Percentiles rank a stretch among this genome's conserved stretches.
phyloP scores from a whole-genome alignment of 495 filamentous ascomycete genomes.

The Podospora sp. region DNA sequence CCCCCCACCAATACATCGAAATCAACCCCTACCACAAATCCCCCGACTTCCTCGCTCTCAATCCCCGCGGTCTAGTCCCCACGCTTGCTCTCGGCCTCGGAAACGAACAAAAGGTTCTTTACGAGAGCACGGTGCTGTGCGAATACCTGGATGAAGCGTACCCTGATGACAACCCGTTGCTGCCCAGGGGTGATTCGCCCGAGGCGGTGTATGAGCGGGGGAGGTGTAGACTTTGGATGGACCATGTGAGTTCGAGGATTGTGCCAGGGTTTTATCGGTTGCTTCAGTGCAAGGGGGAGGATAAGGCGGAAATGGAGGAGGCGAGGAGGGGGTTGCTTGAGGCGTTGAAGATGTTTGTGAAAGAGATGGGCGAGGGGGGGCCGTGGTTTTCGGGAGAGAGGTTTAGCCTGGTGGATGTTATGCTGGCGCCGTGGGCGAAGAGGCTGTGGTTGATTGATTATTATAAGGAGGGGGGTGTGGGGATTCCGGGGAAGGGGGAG shows the following conservation, averaged over 20 bases:
- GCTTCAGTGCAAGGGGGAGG: conserved; percentile 61
- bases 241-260: conserved; percentile 65
- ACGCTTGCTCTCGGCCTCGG: conserved; percentile 52
- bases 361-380: conserved; percentile 59
- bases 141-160: conserved; percentile 74
- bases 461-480: conserved; percentile 63
- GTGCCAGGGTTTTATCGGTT: conserved; percentile 67
- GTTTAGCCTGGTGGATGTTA: conserved; percentile 38
- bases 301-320: conserved; percentile 47
- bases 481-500: conserved; percentile 48
- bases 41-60: conserved; percentile 62
- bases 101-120: conserved; percentile 57
- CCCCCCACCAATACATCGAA: conserved; percentile 73
- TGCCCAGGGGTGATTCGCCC: conserved; percentile 40
- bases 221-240: conserved; percentile 65
- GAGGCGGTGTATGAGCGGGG: conserved; percentile 60
- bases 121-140: conserved; percentile 67
- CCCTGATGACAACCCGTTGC: conserved; percentile 46
- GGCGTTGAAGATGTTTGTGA: conserved; percentile 56
- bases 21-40: conserved; percentile 73
- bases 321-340: conserved; percentile 52
- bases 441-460: conserved; percentile 71
- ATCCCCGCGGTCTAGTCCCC: conserved; percentile 70
- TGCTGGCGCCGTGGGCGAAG: conserved; percentile 67
- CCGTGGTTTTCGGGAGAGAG: conserved; percentile 65